A percentile compares a stretch with the other conserved stretches of the same genome.
These are phyloP conservation scores for Orbilia brochopaga DNA, from an alignment of 2,329 filamentous ascomycete species.

Conservation along the genomic window DNA sequence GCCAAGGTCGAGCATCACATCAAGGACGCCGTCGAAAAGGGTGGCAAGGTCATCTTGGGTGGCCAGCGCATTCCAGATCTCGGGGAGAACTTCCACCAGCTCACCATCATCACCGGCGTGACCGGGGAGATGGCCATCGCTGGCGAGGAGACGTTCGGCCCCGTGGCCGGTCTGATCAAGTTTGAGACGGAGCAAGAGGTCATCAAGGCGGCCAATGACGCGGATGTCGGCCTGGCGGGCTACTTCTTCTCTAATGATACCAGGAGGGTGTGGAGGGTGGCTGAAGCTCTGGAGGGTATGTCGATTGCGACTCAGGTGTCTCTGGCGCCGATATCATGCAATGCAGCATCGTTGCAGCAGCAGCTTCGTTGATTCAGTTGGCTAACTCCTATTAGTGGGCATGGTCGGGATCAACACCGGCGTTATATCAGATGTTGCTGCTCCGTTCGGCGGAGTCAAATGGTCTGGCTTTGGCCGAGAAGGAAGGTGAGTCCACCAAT, in stretches of 20 bases:
- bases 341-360: background rate
- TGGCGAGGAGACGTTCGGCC: slow-evolving; percentile 91
- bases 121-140: slow-evolving; percentile 82
- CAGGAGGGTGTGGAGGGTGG: slow-evolving; percentile 67
- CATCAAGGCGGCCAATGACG: slow-evolving; percentile 76
- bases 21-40: slow-evolving; percentile 76
- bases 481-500: slow-evolving; percentile 61
- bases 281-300: slow-evolving; percentile 69
- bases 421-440: slow-evolving; percentile 53
- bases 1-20: slow-evolving; percentile 81
- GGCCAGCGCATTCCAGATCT: slow-evolving; percentile 73
- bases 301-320: slow-evolving; percentile 12
- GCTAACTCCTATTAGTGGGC: slow-evolving; percentile 63
- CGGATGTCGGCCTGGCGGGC: slow-evolving; percentile 86
- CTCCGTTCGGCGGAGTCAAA: slow-evolving; percentile 77
- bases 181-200: slow-evolving; percentile 91
- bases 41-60: slow-evolving; percentile 75
- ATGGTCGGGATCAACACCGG: slow-evolving; percentile 89
- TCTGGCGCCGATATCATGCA: background rate
- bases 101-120: slow-evolving; percentile 87
- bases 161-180: slow-evolving; percentile 85
- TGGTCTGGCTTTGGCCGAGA: slow-evolving; percentile 81
- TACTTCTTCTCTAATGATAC: slow-evolving; percentile 84
- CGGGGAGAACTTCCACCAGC: slow-evolving; percentile 85
- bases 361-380: background rate